Evolutionary conservation across 495 filamentous ascomycete genomes (phyloP).

Genomic region (Cladorrhinum samala): DNA sequence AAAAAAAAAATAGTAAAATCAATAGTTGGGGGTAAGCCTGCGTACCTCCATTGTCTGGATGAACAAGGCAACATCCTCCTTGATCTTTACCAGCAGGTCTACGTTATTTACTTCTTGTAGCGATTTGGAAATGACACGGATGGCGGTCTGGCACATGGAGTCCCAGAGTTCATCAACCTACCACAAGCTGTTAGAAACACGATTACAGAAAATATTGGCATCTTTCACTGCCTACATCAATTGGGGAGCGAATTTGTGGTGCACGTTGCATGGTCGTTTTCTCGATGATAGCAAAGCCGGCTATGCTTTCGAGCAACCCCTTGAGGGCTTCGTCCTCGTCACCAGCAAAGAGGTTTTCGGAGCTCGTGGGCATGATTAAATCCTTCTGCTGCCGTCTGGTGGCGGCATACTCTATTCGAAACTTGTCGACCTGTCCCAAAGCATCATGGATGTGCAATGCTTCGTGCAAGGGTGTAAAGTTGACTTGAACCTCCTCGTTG

Average conservation of each 20-base stretch:
- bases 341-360: conserved; percentile 69
- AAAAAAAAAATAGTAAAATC: neutral
- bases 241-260: conserved; percentile 69
- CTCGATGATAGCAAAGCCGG: conserved; percentile 95
- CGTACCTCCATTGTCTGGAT: conserved; percentile 90
- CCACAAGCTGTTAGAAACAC: conserved; percentile 19
- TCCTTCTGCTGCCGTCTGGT: conserved; percentile 90
- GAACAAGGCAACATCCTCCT: conserved; percentile 85
- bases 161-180: conserved; percentile 97
- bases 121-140: conserved; percentile 70
- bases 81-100: conserved; percentile 81
- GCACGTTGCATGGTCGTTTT: conserved; percentile 84
- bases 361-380: conserved; percentile 61
- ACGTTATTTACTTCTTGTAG: conserved; percentile 73
- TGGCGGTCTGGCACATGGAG: conserved; percentile 87
- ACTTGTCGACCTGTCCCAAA: conserved; percentile 84
- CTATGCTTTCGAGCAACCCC: conserved; percentile 83
- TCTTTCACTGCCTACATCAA: conserved; percentile 64
- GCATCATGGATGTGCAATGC: conserved; percentile 96
- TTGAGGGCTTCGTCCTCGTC: conserved; percentile 63
- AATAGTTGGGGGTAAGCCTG: too few relatives aligned
- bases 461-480: conserved; percentile 93
- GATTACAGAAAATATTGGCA: neutral
- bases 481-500: conserved; percentile 88
- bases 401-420: conserved; percentile 81